Conservation (phyloP, 2,329 filamentous ascomycete genomes). For the Capronia americana region DNA sequence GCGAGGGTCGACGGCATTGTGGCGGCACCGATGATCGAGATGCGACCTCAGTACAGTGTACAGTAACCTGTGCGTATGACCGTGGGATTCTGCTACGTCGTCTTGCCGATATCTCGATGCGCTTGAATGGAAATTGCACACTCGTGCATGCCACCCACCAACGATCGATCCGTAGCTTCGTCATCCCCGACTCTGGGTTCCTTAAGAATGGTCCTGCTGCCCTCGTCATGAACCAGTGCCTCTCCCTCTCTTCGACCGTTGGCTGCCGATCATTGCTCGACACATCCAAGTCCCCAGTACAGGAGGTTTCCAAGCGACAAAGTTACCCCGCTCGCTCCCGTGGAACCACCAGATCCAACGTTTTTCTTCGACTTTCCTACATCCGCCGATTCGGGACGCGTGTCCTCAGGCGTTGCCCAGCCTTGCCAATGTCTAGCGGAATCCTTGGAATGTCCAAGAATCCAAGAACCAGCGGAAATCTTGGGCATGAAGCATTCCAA, state of each 20-base stretch:
- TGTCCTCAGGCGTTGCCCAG: slow-evolving; percentile 1
- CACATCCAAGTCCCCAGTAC: no score
- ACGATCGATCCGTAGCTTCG: neutral
- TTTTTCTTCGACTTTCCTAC: neutral
- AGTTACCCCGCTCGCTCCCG: neutral
- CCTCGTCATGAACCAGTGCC: neutral
- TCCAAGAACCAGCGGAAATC: slow-evolving; percentile 14
- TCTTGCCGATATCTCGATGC: neutral
- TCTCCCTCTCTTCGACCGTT: neutral
- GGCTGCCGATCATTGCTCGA: neutral
- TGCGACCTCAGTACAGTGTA: neutral
- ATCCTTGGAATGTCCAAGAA: slow-evolving; percentile 13
- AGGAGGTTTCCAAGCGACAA: neutral
- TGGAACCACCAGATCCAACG: neutral
- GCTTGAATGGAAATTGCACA: neutral
- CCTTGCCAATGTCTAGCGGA: slow-evolving; percentile 13
- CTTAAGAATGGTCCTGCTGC: neutral
- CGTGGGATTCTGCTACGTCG: neutral
- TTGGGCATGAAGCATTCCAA: neutral
- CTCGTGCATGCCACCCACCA: neutral
- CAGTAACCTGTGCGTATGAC: neutral
- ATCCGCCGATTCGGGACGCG: slow-evolving; percentile 2
- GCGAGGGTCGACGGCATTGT: neutral
- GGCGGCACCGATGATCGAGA: neutral
- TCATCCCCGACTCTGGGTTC: neutral